Evolutionary conservation across 2,329 filamentous ascomycete species (phyloP).

Genomic region (Ilyonectria robusta): DNA sequence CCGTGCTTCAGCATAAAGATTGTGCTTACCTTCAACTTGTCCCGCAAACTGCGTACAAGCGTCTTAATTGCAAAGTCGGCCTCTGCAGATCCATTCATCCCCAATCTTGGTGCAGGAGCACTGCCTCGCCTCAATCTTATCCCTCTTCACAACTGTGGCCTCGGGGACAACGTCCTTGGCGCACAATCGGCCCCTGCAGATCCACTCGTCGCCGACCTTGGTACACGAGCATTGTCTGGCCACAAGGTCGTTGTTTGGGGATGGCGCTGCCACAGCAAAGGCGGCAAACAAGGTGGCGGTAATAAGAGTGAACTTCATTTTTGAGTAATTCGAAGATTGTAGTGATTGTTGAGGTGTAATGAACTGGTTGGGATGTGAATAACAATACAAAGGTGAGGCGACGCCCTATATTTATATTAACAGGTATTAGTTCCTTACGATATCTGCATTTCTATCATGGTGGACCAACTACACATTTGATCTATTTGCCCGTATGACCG

Average conservation of each 20-base stretch:
- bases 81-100: conserved; percentile 24
- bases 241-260: not conserved
- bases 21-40: not conserved
- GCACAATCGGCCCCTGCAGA: conserved; percentile 16
- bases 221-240: conserved; percentile 25
- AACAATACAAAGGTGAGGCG: not conserved
- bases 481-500: not conserved
- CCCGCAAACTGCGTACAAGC: not conserved
- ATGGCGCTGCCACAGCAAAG: conserved; percentile 23
- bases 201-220: conserved; percentile 13
- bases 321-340: not conserved
- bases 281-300: conserved; percentile 30
- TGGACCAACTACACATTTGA: not conserved
- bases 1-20: not conserved
- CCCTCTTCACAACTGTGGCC: not conserved
- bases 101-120: conserved; percentile 23
- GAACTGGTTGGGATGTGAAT: too few relatives aligned
- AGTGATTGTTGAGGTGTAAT: not conserved
- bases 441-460: too few relatives aligned
- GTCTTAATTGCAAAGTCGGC: not conserved
- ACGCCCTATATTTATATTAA: not conserved
- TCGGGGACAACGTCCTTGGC: conserved; percentile 7
- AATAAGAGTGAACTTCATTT: conserved; percentile 28
- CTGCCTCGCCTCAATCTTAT: conserved; percentile 1
- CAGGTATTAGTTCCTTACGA: too few relatives aligned